These are phyloP conservation scores for Metschnikowia colocasiae DNA, from an alignment of 805 yeast species.

Conservation along the genomic window DNA sequence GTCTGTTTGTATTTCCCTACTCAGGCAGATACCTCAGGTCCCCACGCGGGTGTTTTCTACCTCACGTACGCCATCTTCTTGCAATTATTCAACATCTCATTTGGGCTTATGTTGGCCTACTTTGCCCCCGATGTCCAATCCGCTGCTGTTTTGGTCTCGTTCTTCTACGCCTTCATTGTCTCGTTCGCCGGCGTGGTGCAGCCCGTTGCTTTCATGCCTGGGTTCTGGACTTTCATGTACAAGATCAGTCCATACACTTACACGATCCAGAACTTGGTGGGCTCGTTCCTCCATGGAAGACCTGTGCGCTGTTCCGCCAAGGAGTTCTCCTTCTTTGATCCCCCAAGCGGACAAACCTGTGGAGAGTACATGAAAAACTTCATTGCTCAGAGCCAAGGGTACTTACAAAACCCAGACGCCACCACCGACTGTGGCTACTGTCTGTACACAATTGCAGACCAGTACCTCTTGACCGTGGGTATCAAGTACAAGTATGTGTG, in stretches of 20 bases:
- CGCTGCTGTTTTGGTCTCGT: conserved; percentile 56
- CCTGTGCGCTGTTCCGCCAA: conserved; percentile 43
- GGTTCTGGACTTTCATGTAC: conserved; percentile 49
- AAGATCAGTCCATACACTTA: conserved; percentile 47
- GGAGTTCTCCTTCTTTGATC: conserved; percentile 48
- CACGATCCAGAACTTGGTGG: conserved; percentile 51
- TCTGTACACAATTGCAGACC: conserved; percentile 10
- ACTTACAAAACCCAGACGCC: conserved; percentile 12
- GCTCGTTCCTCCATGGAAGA: conserved; percentile 41
- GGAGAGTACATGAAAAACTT: conserved; percentile 12
- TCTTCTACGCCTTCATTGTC: conserved; percentile 54
- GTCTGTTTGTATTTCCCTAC: conserved; percentile 41
- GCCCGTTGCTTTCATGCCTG: conserved; percentile 42
- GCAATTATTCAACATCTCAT: conserved; percentile 37
- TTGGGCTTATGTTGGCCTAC: conserved; percentile 50
- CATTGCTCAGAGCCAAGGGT: conserved; percentile 10
- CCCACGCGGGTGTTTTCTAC: conserved; percentile 40
- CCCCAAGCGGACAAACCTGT: conserved; percentile 36
- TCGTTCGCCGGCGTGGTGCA: conserved; percentile 55
- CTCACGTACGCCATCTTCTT: conserved; percentile 46
- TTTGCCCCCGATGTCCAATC: conserved; percentile 64
- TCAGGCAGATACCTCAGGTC: conserved; percentile 13
- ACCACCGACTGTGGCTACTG: conserved; percentile 15
- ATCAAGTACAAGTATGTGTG: conserved; percentile 13
- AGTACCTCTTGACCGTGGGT: conserved; percentile 10